A percentile compares a stretch with the other conserved stretches of the same genome.
Conservation (phyloP, 495 filamentous ascomycete genomes). For the Delitschia confertaspora region DNA sequence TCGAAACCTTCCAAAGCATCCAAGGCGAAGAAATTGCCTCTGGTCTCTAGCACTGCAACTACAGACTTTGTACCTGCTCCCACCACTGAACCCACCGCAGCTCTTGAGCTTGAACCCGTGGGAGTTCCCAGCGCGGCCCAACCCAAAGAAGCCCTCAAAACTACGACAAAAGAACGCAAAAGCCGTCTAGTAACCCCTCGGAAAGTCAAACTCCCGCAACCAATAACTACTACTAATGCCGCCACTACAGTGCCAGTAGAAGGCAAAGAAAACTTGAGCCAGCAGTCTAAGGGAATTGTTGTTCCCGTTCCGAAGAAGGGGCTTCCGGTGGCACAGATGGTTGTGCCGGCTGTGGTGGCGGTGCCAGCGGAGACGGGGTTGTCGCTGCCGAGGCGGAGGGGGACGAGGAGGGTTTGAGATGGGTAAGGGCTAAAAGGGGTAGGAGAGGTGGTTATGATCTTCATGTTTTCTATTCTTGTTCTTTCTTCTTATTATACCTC, state of each 20-base stretch:
- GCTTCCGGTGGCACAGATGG: slow-evolving; percentile 1
- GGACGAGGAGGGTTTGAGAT: slow-evolving; percentile 7
- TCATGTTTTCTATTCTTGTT: background rate
- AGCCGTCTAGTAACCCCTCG: slow-evolving; percentile 21
- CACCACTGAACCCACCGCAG: background rate
- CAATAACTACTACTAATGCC: background rate
- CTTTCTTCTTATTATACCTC: background rate
- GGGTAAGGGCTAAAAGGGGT: background rate
- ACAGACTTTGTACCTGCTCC: background rate
- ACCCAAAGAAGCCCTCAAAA: background rate
- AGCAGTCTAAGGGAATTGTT: slow-evolving; percentile 1
- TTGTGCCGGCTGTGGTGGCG: slow-evolving; percentile 9
- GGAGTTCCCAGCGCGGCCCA: background rate
- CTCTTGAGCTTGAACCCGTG: slow-evolving; percentile 4
- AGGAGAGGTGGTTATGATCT: background rate
- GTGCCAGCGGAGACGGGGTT: slow-evolving; percentile 17
- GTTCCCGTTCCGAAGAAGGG: slow-evolving; percentile 15
- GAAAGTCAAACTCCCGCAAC: slow-evolving; percentile 15
- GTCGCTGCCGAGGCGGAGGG: slow-evolving; percentile 23
- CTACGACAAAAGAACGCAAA: slow-evolving; percentile 18
- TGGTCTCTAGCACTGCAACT: background rate
- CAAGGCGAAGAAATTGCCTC: slow-evolving; percentile 13
- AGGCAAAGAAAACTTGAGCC: slow-evolving; percentile 25
- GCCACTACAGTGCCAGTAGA: slow-evolving; percentile 4
- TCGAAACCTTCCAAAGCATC: slow-evolving; percentile 2